Base-by-base conservation (phyloP, 345 rosid species). In the Diplotaxis tenuifolia region DNA sequence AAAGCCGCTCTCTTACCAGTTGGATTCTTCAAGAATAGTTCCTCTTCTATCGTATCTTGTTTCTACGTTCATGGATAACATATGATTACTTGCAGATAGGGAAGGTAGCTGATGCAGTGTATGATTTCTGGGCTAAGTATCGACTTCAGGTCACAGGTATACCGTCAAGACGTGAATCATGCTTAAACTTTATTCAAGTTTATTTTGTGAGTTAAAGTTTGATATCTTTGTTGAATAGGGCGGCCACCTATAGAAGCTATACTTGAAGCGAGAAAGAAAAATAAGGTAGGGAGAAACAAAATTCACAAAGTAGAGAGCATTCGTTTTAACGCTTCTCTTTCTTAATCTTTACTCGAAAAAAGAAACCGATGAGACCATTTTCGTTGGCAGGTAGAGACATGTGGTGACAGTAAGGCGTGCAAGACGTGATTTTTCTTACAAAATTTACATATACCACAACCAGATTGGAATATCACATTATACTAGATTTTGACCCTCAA, bases 51-150 rank as follows among this genome's bases (percentile, higher is more conserved):
- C 50, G 50, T 42, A 8, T 42, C 18, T 42, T 42, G 16, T 38
- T n/a, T 42, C 50, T 42, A 18, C 50, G 8, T 42, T 42, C 50
- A 42, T 42, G 16, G 50, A 42, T 42, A 14, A 14, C 50, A 42
- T 42, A 42, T 42, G 16, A 19, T 57, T 31, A 18, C 74, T 70
- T 75, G 67, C 82, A 91, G 97, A 72, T 93, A 66, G 94, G 86
- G 23, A 81, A 75, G 59, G 40, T 93, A 73, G 97, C 88, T 60
- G 94, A 88, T 71, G 85, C 86, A 20, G 78, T 93, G 28, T 91
- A 91, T 82, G 82, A 87, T 68, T 73, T 88, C 36, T 89, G 98
- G 97, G 97, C 97, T 58, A 91, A 89, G 53, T 89, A 88, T 70
- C 87, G 96, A 47, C 94, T 91, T 77, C 96, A 84, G 65, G 54